Base-by-base conservation (phyloP, 2,329 filamentous ascomycete genomes). In the Ophiostoma perfectum region DNA sequence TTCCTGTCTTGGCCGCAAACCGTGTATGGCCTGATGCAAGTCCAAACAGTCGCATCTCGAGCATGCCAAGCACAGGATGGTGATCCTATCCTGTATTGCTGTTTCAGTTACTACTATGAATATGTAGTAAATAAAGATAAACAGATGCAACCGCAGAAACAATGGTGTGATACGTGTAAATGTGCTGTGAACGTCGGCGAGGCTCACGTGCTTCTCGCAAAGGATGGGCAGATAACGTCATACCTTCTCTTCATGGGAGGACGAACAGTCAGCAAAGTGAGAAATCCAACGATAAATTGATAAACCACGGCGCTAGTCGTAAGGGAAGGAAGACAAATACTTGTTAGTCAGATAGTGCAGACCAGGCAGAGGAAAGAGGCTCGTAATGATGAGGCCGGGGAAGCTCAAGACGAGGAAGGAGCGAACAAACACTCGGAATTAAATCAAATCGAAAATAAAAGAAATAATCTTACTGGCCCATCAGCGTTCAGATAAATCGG, bases 401-500 rank as follows among this genome's bases (percentile, higher is more conserved):
- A 55, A 12, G 18, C 18, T 55, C n/a, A n/a, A 55, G 7, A 55
- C 18, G 8, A 9, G 18, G n/a, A 11, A 27, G 27, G n/a, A 55
- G 49, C 49, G 49, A 55, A 55, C 27, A 27, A 27, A 27, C 49
- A 55, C 2, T 27, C 7, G 12, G 5, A 27, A 27, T 55, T 11
- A 36, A 4, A 4, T 55, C 11, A 27, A 55, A 27, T 9, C 8
- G 4, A 55, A 36, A 55, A 55, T 11, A 55, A 55, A 55, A 18
- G 12, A n/a, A 2, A 55, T 27, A 36, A n/a, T 9, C 49, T 27
- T 27, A 8, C 18, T 11, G 27, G 49, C 58, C 58, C 27, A 62
- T 62, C 58, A 62, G 49, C 58, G 38, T 62, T 36, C n/a, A 62
- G 58, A 62, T 14, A 62, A 62, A 41, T 38, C 58, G 27, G 58